phyloP scores from a whole-genome alignment of 2,329 filamentous ascomycete species.

The Allantophomopsis cytisporea region DNA sequence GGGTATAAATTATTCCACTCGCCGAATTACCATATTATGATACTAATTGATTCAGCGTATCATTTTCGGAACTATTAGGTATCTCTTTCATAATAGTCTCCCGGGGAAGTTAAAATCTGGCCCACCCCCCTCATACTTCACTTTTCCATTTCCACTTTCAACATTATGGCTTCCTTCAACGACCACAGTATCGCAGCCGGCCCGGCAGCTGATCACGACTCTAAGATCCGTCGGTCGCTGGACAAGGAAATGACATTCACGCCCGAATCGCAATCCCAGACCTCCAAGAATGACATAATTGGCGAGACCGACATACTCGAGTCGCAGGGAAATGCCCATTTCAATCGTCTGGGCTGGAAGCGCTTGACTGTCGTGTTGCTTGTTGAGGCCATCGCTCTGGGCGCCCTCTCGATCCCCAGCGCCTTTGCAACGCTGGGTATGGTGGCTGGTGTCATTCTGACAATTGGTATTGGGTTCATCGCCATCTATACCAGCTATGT shows the following conservation, averaged over 20 bases:
- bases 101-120: no score
- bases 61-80: no score
- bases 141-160: no score
- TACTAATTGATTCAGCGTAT: no score
- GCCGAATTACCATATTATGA: no score
- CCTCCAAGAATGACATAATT: conserved; percentile 1
- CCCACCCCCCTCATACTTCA: no score
- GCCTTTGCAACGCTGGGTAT: conserved; percentile 14
- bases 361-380: conserved; percentile 32
- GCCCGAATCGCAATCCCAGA: not conserved
- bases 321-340: conserved; percentile 8
- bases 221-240: not conserved
- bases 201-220: not conserved
- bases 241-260: not conserved
- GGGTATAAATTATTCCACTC: no score
- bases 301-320: conserved; percentile 7
- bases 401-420: conserved; percentile 9
- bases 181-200: no score
- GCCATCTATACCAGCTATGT: conserved; percentile 27
- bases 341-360: conserved; percentile 27
- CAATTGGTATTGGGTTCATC: conserved; percentile 14
- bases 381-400: conserved; percentile 34
- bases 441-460: conserved; percentile 12
- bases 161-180: no score
- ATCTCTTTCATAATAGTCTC: no score